Evolutionary conservation across 768 basidiomycete species (phyloP).

Genomic region (Russula lepida): DNA sequence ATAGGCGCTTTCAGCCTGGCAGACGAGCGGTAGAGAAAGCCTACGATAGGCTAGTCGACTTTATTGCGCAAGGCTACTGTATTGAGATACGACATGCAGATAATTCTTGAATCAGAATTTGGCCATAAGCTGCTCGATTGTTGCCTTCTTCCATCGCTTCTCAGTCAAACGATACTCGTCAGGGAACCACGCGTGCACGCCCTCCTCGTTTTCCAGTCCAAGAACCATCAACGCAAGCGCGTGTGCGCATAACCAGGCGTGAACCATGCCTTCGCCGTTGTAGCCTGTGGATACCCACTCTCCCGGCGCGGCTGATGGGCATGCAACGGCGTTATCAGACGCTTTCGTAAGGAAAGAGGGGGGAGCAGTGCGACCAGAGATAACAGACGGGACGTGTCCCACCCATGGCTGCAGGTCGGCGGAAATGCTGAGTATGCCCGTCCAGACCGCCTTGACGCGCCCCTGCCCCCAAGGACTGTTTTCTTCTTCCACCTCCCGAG

Average conservation of each 20-base stretch:
- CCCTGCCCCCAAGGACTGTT: slow-evolving; percentile 33
- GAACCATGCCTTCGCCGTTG: slow-evolving; percentile 66
- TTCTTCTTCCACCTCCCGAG: slow-evolving; percentile 12
- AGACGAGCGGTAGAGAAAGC: background rate
- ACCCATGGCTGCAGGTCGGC: slow-evolving; percentile 63
- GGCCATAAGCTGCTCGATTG: slow-evolving; percentile 30
- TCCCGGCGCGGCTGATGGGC: slow-evolving; percentile 33
- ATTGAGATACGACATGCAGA: background rate
- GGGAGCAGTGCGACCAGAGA: slow-evolving; percentile 32
- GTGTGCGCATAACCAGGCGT: slow-evolving; percentile 56
- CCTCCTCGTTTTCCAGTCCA: slow-evolving; percentile 30
- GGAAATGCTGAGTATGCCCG: slow-evolving; percentile 55
- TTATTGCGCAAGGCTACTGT: background rate
- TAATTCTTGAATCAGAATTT: slow-evolving; percentile 13
- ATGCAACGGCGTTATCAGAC: background rate
- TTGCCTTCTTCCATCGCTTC: slow-evolving; percentile 40
- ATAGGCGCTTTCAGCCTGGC: background rate
- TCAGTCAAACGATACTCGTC: slow-evolving; percentile 39
- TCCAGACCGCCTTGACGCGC: slow-evolving; percentile 51
- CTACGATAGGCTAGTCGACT: background rate
- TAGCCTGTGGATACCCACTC: slow-evolving; percentile 72
- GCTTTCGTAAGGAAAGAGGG: background rate
- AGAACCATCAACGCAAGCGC: slow-evolving; percentile 55
- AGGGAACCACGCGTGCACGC: slow-evolving; percentile 41
- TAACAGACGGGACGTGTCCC: slow-evolving; percentile 44